phyloP scores from a whole-genome alignment of 306 rosid species.

The Myrica gale region DNA sequence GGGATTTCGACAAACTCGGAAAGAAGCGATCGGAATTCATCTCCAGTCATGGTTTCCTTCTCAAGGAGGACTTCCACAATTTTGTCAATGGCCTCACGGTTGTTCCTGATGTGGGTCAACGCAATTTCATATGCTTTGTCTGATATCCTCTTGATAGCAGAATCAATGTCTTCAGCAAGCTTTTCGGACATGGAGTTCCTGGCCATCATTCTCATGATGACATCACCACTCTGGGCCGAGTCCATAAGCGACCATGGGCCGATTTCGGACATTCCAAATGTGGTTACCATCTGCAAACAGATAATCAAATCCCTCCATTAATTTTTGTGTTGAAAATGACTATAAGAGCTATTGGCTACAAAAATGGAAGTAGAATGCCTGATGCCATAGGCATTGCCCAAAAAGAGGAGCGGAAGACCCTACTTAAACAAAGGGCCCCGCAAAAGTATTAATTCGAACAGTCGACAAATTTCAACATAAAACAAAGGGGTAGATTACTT shows the following conservation, averaged over 20 bases:
- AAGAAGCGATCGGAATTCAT: conserved; percentile 89
- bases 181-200: conserved; percentile 96
- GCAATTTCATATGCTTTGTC: conserved; percentile 88
- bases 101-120: conserved; percentile 74
- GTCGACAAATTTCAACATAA: not conserved
- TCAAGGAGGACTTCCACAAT: conserved; percentile 88
- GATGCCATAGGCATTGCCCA: not conserved
- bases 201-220: conserved; percentile 99
- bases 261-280: conserved; percentile 96
- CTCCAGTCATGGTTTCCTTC: conserved; percentile 86
- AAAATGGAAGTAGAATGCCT: not conserved
- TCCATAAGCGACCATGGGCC: conserved; percentile 99
- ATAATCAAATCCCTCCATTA: conserved; percentile 10
- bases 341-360: conserved; percentile 6
- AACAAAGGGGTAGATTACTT: not conserved
- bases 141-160: conserved; percentile 75
- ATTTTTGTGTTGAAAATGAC: not conserved
- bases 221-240: conserved; percentile 70
- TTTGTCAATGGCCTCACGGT: conserved; percentile 96
- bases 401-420: not conserved
- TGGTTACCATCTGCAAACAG: conserved; percentile 78
- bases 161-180: conserved; percentile 92
- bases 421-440: not conserved
- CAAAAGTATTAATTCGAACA: not conserved
- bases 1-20: conserved; percentile 90